Percentiles rank a stretch among this genome's conserved stretches.
These are phyloP conservation scores for Stevia rebaudiana DNA, from an alignment of 140 eudicot genomes.

Conservation along the genomic window DNA sequence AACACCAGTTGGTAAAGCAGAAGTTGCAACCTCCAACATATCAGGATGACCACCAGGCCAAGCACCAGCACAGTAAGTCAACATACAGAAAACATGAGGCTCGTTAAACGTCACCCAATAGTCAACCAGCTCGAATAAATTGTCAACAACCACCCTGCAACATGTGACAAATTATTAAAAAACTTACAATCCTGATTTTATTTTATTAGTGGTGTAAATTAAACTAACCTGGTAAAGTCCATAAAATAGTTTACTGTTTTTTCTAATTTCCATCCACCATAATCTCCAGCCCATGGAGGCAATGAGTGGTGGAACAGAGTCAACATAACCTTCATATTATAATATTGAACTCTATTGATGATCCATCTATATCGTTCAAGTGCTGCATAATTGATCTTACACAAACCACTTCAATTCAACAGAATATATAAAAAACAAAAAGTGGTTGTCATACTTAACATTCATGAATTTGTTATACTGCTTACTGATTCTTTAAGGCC, in stretches of 20 bases:
- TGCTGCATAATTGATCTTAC: slow-evolving; percentile 89
- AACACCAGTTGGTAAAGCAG: slow-evolving; percentile 86
- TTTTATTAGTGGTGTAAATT: background rate
- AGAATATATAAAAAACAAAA: background rate
- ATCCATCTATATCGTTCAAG: slow-evolving; percentile 94
- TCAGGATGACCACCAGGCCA: slow-evolving; percentile 99
- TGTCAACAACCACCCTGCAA: slow-evolving; percentile 84
- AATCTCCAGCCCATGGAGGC: slow-evolving; percentile 99
- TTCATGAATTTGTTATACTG: background rate
- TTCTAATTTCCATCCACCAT: slow-evolving; percentile 92
- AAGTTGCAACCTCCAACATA: slow-evolving; percentile 90
- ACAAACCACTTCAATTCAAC: slow-evolving; percentile 17
- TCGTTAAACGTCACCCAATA: slow-evolving; percentile 97
- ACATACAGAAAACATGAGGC: slow-evolving; percentile 87
- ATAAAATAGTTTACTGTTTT: slow-evolving; percentile 90
- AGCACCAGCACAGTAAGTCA: slow-evolving; percentile 92
- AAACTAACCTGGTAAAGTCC: slow-evolving; percentile 80
- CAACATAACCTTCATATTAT: slow-evolving; percentile 97
- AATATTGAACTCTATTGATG: slow-evolving; percentile 60
- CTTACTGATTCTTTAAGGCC: slow-evolving; percentile 73
- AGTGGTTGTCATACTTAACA: slow-evolving; percentile 7
- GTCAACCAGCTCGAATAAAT: slow-evolving; percentile 75
- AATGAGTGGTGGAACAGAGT: slow-evolving; percentile 94
- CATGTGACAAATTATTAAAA: background rate
- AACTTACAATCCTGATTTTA: background rate